Percentiles rank a stretch among this genome's conserved stretches.
These are phyloP conservation scores for Jaminaea rosea DNA, from an alignment of 1,284 basidiomycete species.

Conservation along the genomic window DNA sequence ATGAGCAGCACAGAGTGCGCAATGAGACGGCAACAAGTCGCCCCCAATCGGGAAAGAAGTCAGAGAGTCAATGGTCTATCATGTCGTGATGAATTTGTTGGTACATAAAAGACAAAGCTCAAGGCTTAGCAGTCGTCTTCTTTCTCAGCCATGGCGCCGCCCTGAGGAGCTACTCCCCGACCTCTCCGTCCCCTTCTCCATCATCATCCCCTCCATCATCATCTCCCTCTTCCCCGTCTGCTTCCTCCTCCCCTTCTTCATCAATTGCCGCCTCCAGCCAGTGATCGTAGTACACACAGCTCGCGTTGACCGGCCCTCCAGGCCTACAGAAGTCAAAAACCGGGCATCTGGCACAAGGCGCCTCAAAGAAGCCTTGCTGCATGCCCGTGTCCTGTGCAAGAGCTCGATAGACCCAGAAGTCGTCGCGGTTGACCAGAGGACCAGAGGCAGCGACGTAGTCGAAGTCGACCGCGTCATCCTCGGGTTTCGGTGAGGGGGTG, in stretches of 20 bases:
- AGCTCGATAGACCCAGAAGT: constrained; percentile 32
- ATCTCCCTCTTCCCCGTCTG: not conserved
- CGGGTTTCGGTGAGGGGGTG: not conserved
- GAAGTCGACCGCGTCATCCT: not conserved
- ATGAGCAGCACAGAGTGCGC: too few species aligned
- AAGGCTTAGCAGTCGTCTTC: too few species aligned
- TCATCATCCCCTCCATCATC: constrained; percentile 1
- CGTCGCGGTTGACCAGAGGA: too few species aligned
- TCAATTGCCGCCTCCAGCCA: constrained; percentile 9
- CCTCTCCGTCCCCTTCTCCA: not conserved
- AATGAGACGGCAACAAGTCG: too few species aligned
- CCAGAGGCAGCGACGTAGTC: not conserved
- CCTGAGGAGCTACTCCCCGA: not conserved
- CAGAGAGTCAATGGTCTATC: too few species aligned
- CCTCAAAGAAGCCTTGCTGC: constrained; percentile 29
- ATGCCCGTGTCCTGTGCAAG: constrained; percentile 18
- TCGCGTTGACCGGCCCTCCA: constrained; percentile 34
- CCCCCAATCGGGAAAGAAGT: too few species aligned
- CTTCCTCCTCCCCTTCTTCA: not conserved
- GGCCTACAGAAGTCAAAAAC: constrained; percentile 39
- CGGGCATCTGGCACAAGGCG: constrained; percentile 36
- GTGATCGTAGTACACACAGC: constrained; percentile 29
- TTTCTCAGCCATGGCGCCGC: not conserved
- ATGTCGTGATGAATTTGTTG: too few species aligned
- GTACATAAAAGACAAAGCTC: too few species aligned